These are phyloP conservation scores for Pyricularia sp. DNA, from an alignment of 2,329 filamentous ascomycete species.

Conservation along the genomic window DNA sequence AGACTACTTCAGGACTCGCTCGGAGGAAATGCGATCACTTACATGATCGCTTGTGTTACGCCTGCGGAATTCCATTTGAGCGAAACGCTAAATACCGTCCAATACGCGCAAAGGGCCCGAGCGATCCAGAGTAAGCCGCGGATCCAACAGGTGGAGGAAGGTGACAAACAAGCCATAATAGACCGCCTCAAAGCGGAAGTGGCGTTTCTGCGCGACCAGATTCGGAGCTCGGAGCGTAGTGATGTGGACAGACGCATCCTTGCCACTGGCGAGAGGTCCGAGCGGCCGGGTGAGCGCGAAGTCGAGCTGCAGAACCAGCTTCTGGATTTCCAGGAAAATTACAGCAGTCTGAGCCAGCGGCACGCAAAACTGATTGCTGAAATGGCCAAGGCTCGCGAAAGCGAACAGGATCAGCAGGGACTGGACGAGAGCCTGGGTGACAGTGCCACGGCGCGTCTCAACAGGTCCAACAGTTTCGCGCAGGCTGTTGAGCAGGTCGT, in stretches of 20 bases:
- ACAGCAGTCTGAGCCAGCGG: slow-evolving; percentile 79
- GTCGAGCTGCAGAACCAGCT: slow-evolving; percentile 88
- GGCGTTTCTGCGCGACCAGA: slow-evolving; percentile 85
- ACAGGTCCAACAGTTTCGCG: slow-evolving; percentile 91
- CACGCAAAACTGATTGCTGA: slow-evolving; percentile 95
- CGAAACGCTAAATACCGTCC: slow-evolving; percentile 93
- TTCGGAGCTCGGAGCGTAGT: slow-evolving; percentile 68
- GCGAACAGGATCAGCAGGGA: slow-evolving; percentile 47
- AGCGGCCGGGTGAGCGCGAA: slow-evolving; percentile 77
- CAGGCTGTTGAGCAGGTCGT: slow-evolving; percentile 95
- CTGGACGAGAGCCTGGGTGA: slow-evolving; percentile 60
- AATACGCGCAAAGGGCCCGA: slow-evolving; percentile 91
- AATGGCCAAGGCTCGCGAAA: slow-evolving; percentile 76
- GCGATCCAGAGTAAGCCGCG: slow-evolving; percentile 96
- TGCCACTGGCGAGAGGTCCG: slow-evolving; percentile 58
- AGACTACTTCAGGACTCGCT: slow-evolving; percentile 92
- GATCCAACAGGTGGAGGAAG: slow-evolving; percentile 88
- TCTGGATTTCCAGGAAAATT: slow-evolving; percentile 89
- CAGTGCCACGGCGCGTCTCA: slow-evolving; percentile 75
- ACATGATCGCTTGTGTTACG: slow-evolving; percentile 98
- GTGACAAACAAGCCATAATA: slow-evolving; percentile 88
- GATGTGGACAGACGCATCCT: slow-evolving; percentile 44
- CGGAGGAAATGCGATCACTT: slow-evolving; percentile 94
- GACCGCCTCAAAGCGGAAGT: slow-evolving; percentile 91
- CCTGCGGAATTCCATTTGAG: slow-evolving; percentile 95